Evolutionary conservation across 768 basidiomycete genomes (phyloP), one percentile per base, ranked within the genome.

Genomic region (Cystofilobasidium macerans): DNA sequence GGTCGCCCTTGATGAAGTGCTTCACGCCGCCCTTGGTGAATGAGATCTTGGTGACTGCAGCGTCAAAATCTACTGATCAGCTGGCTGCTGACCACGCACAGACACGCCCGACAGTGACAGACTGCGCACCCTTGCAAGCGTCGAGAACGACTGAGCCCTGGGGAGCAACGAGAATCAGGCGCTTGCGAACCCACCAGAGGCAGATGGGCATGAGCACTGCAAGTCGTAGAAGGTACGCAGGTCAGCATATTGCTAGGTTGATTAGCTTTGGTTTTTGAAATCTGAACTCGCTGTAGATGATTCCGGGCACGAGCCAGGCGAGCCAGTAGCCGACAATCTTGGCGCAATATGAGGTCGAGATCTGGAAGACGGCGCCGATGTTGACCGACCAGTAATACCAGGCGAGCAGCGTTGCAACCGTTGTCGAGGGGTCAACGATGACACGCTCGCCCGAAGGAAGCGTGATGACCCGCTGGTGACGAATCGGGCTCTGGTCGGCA

Each of bases 121-220:
- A n/a, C n/a, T n/a, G n/a, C n/a, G n/a, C n/a, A n/a, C n/a, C n/a
- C 43, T 58, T 70, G 42, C 47, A 18, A 11, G 71, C 70, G 42
- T 77, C 76, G 56, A 72, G 43, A 28, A 74, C 69, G 59, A 76
- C 75, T 0, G 75, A 75, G 11, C 76, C 75, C 40, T 72, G 71
- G 8, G 76, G 75, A 42, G 75, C 73, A 16, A 73, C 72, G 33
- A 70, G 68, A 70, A 73, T 72, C 13, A 77, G 60, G n/a, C 61
- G 56, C 47, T 72, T 72, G 24, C 42, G 30, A 1, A 53, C 18
- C 18, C 40, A 64, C 42, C n/a, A 56, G 18, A 61, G 51, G 18
- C 18, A 30, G 18, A 61, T 12, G 0, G 58, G 60, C 65, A 67
- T 56, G 70, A 20, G 47, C 70, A 61, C 36, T 38, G 36, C 36